These are phyloP conservation scores for Lichtheimia corymbifera DNA, from an alignment of 371 early-diverging fungal genomes.

Conservation along the genomic window DNA sequence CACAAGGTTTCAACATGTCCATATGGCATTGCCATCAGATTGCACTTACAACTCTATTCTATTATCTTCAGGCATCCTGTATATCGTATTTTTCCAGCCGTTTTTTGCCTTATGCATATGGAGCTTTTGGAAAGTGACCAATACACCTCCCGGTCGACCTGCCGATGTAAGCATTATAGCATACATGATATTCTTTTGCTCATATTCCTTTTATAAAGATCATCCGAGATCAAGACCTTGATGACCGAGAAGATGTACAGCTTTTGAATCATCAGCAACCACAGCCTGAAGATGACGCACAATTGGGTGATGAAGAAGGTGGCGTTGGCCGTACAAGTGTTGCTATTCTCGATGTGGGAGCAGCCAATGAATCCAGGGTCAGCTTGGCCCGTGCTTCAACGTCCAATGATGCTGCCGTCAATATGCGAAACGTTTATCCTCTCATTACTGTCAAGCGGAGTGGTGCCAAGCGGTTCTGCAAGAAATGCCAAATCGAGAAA, in stretches of 20 bases:
- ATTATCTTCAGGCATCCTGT: conserved; percentile 20
- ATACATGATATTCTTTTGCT: not conserved
- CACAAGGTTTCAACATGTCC: conserved; percentile 30
- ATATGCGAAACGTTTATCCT: conserved; percentile 12
- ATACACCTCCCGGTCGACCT: conserved; percentile 39
- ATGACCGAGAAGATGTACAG: conserved; percentile 15
- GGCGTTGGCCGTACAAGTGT: conserved; percentile 8
- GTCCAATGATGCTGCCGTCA: conserved; percentile 5
- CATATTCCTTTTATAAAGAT: not conserved
- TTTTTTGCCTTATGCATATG: conserved; percentile 41
- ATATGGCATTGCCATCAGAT: not conserved
- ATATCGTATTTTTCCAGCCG: conserved; percentile 37
- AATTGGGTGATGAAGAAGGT: conserved; percentile 8
- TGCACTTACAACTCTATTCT: not conserved
- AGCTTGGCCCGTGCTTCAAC: conserved; percentile 18
- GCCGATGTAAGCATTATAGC: conserved; percentile 1
- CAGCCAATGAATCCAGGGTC: conserved; percentile 16
- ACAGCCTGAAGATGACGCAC: conserved; percentile 1
- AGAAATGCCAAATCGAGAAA: conserved; percentile 65
- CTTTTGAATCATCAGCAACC: conserved; percentile 6
- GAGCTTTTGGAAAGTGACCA: conserved; percentile 40
- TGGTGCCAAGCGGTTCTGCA: conserved; percentile 59
- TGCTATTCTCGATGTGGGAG: conserved; percentile 24
- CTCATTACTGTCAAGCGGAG: conserved; percentile 55
- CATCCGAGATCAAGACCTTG: not conserved